These are phyloP conservation scores for Aspergillus ochraceus DNA, from an alignment of 2,329 filamentous ascomycete species.

Conservation along the genomic window DNA sequence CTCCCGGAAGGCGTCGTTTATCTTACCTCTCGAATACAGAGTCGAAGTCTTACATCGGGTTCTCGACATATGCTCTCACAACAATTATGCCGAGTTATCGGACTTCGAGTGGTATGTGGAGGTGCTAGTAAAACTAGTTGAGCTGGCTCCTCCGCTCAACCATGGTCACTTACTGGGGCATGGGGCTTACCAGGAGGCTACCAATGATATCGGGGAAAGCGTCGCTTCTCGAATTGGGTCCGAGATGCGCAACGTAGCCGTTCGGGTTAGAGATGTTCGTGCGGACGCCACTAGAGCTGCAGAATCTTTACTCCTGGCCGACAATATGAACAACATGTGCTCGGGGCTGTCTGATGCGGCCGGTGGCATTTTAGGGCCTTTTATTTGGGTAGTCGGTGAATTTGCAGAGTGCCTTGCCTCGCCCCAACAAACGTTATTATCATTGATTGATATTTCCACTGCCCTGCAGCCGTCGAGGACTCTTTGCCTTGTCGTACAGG, in stretches of 20 bases:
- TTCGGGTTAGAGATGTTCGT: constrained; percentile 84
- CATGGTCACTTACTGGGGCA: constrained; percentile 23
- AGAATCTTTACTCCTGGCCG: constrained; percentile 66
- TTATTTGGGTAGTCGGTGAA: constrained; percentile 86
- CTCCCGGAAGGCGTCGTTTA: not conserved
- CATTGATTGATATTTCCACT: constrained; percentile 68
- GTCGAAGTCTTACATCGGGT: constrained; percentile 80
- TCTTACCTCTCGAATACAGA: constrained; percentile 79
- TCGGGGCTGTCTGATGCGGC: constrained; percentile 52
- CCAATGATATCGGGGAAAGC: constrained; percentile 15
- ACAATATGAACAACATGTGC: constrained; percentile 60
- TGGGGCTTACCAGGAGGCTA: constrained; percentile 12
- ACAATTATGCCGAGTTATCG: constrained; percentile 79
- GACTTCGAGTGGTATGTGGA: constrained; percentile 99
- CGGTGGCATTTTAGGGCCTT: constrained; percentile 68
- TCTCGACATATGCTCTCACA: constrained; percentile 82
- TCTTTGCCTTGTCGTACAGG: constrained; percentile 78
- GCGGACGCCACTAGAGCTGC: constrained; percentile 78
- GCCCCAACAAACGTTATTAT: constrained; percentile 70
- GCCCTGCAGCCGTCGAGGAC: constrained; percentile 61
- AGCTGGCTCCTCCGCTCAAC: constrained; percentile 50
- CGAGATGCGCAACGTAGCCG: constrained; percentile 85
- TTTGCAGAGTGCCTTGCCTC: constrained; percentile 71
- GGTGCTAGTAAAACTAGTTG: constrained; percentile 80
- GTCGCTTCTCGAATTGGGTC: constrained; percentile 63